Base-by-base conservation (phyloP, 148 eudicot species). In the Rhododendron griersonianum region DNA sequence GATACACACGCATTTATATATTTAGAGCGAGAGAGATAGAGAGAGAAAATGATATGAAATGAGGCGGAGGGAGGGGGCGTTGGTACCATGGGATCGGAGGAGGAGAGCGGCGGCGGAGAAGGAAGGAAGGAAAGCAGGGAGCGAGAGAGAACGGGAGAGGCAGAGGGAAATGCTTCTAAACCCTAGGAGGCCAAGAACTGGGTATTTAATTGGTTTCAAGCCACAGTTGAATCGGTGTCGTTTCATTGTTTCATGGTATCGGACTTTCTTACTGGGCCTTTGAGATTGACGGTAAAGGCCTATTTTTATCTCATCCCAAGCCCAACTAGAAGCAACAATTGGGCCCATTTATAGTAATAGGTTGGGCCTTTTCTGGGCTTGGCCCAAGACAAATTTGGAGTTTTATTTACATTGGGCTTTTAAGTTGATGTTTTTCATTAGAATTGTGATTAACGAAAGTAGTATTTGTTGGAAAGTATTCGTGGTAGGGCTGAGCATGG, bases 51-150 rank as follows among this genome's bases (percentile, higher is more conserved):
- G 35, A 59, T 50, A 50, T 23, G 51, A 45, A 44, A 71, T 33
- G 19, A 39, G 55, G 47, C 45, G 18, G 25, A 63, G 25, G 15
- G 48, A 35, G 50, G 41, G 2, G 81, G 16, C 23, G 57, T 57
- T 44, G 71, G 48, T 82, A 86, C 88, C 88, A 86, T 86, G 44
- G 30, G 44, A 61, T 78, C 45, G 16, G 83, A 2, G 19, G 83
- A 2, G 19, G 84, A 39, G 75, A 61, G 75, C 44, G n/a, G 71
- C 25, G 75, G 85, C 25, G 78, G 53, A 30, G 47, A 51, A 25
- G 69, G 65, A 45, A 25, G 69, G 65, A 45, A 48, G 19, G 11
- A 3, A 75, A 19, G 19, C 47, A 8, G 47, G 0, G 23, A 75
- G 79, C 18, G n/a, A 28, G 1, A 75, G 79, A 75, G 76, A 3